Evolutionary conservation across 2,329 filamentous ascomycete genomes (phyloP), one percentile per base, ranked within the genome.

Genomic region (Diaporthe velutina): DNA sequence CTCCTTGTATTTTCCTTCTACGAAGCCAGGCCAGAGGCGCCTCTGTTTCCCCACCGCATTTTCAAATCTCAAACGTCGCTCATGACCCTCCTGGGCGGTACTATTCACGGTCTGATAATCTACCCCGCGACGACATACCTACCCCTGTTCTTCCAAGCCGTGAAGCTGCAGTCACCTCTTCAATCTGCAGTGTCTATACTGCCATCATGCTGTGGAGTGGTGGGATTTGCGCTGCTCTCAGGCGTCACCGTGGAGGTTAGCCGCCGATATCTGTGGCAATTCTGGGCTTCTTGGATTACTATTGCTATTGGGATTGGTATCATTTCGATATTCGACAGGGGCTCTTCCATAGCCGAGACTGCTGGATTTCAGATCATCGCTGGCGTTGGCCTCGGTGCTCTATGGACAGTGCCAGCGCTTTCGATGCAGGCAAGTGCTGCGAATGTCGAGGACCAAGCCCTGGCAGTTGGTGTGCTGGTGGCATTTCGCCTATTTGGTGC

Each of bases 401-500:
- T 73, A 19, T 73, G 48, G 35, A 57, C 71, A 4, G 64, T 74
- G 42, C 72, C 78, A 2, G 82, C 81, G 10, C 71, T 85, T 2
- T 79, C 83, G 25, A 80, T 84, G 71, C 81, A 84, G 70, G 83
- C 83, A 0, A 84, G 81, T 58, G 80, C 79, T 22, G 61, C 76
- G 3, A 58, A n/a, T 13, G 80, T 82, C 6, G 80, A 85, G 52
- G 83, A 85, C 60, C 77, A 72, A 8, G 84, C 83, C 10, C 78
- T 84, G 15, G 81, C 82, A 0, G 78, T 81, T 40, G 83, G 84
- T 0, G 76, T 83, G 0, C 73, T 85, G 4, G 73, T 83, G 1
- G 78, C 80, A 0, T 80, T 84, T 60, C 82, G 84, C 2, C 77
- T 85, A 0, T 80, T 86, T 54, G 84, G 84, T 1, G 81, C 78